phyloP scores from a whole-genome alignment of 306 rosid genomes.

The Cucurbita ficifolia region DNA sequence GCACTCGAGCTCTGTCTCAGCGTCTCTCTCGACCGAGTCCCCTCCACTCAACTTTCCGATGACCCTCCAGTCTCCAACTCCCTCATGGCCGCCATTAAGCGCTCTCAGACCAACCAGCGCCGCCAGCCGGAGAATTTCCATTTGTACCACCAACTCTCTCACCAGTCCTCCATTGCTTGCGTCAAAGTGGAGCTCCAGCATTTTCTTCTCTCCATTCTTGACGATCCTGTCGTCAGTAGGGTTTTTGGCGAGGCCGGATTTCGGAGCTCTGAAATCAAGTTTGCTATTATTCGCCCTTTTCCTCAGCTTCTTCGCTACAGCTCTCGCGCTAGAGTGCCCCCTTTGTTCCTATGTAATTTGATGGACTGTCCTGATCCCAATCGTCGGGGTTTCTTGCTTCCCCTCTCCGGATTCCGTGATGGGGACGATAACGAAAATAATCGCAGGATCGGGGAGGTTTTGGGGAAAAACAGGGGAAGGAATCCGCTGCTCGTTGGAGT shows the following conservation, averaged over 20 bases:
- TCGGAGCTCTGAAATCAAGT: constrained; percentile 87
- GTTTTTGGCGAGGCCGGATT: constrained; percentile 90
- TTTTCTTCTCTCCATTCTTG: constrained; percentile 63
- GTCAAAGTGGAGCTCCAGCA: constrained; percentile 87
- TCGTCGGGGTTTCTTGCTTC: constrained; percentile 27
- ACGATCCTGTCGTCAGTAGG: constrained; percentile 92
- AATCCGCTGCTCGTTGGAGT: constrained; percentile 81
- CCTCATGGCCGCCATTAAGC: constrained; percentile 91
- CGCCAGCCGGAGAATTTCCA: constrained; percentile 81
- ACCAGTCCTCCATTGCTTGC: constrained; percentile 50
- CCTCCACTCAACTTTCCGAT: constrained; percentile 36
- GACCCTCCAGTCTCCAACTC: constrained; percentile 95
- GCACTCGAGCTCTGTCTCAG: constrained; percentile 78
- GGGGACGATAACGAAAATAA: constrained; percentile 42
- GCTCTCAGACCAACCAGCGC: constrained; percentile 91
- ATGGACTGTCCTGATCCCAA: constrained; percentile 24
- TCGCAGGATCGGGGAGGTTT: constrained; percentile 58
- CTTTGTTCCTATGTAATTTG: constrained; percentile 54
- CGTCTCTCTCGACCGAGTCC: constrained; percentile 71
- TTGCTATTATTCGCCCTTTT: constrained; percentile 59
- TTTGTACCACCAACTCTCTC: constrained; percentile 40
- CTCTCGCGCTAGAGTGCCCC: constrained; percentile 46
- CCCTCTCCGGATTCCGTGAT: constrained; percentile 22
- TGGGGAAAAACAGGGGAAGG: constrained; percentile 34
- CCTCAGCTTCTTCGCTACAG: constrained; percentile 41